These are phyloP conservation scores for Meyerozyma carpophila DNA, from an alignment of 1,139 yeast genomes.

Conservation along the genomic window DNA sequence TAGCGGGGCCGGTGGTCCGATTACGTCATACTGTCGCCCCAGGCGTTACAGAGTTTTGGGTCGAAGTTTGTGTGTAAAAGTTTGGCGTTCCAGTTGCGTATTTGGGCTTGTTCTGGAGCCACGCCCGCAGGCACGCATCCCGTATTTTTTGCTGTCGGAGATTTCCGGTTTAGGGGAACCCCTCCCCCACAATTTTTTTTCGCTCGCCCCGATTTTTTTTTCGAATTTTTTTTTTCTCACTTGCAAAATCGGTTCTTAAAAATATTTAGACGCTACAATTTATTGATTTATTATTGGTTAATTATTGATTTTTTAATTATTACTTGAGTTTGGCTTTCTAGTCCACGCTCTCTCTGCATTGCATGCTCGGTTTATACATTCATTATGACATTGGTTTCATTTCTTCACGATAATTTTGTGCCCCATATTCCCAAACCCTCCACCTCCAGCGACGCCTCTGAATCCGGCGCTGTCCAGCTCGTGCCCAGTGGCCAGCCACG, in stretches of 20 bases:
- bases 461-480: not conserved
- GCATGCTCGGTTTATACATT: no score
- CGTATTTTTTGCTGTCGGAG: not conserved
- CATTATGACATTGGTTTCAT: constrained; percentile 8
- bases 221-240: no score
- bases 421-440: constrained; percentile 10
- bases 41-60: no score
- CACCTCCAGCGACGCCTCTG: not conserved
- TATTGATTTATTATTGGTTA: no score
- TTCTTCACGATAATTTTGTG: constrained; percentile 13
- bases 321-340: not conserved
- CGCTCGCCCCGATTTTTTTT: not conserved
- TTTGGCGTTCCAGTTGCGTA: not conserved
- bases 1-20: no score
- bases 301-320: not conserved
- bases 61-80: not conserved
- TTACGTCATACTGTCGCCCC: no score
- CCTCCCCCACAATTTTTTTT: not conserved
- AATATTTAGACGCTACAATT: no score
- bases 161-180: not conserved
- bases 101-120: not conserved
- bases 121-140: not conserved
- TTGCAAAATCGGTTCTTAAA: no score
- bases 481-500: not conserved
- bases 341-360: not conserved